Evolutionary conservation across 768 basidiomycete species (phyloP).

Genomic region (Cytidiella melzeri): DNA sequence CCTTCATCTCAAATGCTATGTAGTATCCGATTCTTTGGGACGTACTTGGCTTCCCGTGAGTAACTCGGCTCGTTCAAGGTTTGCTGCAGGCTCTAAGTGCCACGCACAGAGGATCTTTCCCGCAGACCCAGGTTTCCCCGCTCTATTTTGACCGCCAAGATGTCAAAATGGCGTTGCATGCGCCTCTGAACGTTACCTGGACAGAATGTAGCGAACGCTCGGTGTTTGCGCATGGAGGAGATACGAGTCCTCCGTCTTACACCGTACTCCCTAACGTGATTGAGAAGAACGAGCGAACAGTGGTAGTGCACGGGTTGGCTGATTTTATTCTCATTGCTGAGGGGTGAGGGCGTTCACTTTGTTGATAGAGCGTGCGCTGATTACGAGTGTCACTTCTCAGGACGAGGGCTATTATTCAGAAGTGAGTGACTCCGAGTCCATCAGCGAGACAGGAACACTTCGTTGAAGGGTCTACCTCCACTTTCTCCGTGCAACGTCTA

Average conservation of each 20-base stretch:
- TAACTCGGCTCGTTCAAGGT: not conserved
- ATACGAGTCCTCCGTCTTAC: constrained; percentile 55
- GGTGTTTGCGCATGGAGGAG: constrained; percentile 54
- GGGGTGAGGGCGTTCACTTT: constrained; percentile 39
- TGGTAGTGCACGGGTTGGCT: constrained; percentile 67
- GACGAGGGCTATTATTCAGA: constrained; percentile 31
- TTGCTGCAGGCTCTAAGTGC: not conserved
- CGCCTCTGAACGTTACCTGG: constrained; percentile 57
- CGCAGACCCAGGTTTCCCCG: constrained; percentile 46
- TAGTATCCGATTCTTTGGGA: constrained; percentile 68
- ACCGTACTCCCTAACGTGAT: constrained; percentile 69
- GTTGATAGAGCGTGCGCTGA: not conserved
- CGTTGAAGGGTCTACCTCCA: too few species aligned
- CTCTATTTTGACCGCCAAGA: constrained; percentile 66
- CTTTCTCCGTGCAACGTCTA: too few species aligned
- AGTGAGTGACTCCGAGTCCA: constrained; percentile 23
- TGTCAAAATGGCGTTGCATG: constrained; percentile 68
- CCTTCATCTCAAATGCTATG: not conserved
- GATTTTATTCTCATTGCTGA: constrained; percentile 73
- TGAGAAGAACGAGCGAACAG: constrained; percentile 61
- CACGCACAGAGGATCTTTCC: constrained; percentile 44
- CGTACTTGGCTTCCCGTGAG: constrained; percentile 76
- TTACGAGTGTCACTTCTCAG: constrained; percentile 9
- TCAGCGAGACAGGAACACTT: too few species aligned
- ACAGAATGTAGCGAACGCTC: constrained; percentile 50